These are phyloP conservation scores for Kodamaea restingae DNA, from an alignment of 805 yeast genomes.

Conservation along the genomic window DNA sequence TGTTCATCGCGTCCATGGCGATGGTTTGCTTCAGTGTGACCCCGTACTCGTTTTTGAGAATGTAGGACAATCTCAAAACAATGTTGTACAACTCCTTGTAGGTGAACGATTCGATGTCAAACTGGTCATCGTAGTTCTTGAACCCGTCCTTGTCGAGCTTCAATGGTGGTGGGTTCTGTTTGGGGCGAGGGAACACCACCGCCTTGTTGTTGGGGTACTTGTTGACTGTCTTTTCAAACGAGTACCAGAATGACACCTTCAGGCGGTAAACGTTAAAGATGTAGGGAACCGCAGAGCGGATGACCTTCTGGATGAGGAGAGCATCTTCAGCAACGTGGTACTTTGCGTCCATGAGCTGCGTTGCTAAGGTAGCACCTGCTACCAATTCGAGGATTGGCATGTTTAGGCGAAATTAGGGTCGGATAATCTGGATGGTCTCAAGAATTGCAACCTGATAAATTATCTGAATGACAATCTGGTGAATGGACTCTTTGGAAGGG, in stretches of 20 bases:
- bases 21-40: conserved; percentile 64
- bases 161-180: conserved; percentile 23
- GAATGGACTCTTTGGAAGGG: too few species aligned
- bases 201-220: conserved; percentile 52
- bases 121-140: conserved; percentile 50
- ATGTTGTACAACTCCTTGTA: conserved; percentile 65
- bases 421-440: too few species aligned
- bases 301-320: conserved; percentile 43
- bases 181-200: conserved; percentile 57
- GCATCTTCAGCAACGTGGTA: conserved; percentile 51
- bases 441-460: too few species aligned
- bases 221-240: conserved; percentile 54
- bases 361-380: conserved; percentile 41
- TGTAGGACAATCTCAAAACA: conserved; percentile 60
- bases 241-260: conserved; percentile 64
- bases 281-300: conserved; percentile 40
- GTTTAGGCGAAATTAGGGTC: background rate
- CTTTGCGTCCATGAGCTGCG: conserved; percentile 46
- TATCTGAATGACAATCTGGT: too few species aligned
- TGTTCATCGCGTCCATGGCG: conserved; percentile 75
- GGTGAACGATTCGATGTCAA: conserved; percentile 58
- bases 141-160: conserved; percentile 28
- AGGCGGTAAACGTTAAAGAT: conserved; percentile 32
- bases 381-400: conserved; percentile 39
- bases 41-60: conserved; percentile 59